A percentile compares a stretch with the other conserved stretches of the same genome.
These are phyloP conservation scores for Colletotrichum tropicicola DNA, from an alignment of 2,329 filamentous ascomycete genomes.

Conservation along the genomic window DNA sequence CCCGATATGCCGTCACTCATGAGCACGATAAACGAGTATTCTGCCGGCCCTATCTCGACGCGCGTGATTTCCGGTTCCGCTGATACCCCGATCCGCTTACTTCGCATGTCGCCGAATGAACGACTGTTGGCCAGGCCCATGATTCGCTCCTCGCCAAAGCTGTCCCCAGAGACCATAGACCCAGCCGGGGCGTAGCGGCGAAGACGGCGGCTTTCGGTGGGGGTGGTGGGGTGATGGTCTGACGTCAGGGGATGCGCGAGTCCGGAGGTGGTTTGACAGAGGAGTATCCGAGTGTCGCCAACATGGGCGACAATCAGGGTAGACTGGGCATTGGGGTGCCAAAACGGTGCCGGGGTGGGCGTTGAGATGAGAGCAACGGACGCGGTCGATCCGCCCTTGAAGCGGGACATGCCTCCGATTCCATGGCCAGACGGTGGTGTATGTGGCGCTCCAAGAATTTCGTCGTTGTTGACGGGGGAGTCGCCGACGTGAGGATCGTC, in stretches of 20 bases:
- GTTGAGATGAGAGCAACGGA: conserved; percentile 92
- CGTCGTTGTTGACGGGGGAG: conserved; percentile 82
- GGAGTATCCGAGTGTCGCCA: conserved; percentile 89
- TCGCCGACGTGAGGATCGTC: conserved; percentile 78
- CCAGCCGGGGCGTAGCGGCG: conserved; percentile 81
- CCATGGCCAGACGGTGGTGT: conserved; percentile 62
- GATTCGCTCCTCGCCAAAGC: conserved; percentile 97
- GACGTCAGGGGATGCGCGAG: conserved; percentile 83
- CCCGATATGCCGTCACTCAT: conserved; percentile 91
- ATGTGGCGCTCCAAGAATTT: conserved; percentile 75
- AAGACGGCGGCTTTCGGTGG: conserved; percentile 82
- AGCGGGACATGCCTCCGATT: conserved; percentile 81
- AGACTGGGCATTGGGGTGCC: conserved; percentile 88
- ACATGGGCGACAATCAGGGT: conserved; percentile 90
- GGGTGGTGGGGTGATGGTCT: conserved; percentile 92
- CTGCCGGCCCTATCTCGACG: conserved; percentile 80
- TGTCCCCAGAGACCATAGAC: conserved; percentile 85
- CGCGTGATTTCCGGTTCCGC: conserved; percentile 91
- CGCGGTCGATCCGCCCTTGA: conserved; percentile 93
- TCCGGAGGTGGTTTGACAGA: conserved; percentile 88
- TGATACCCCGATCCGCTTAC: conserved; percentile 91
- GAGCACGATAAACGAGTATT: conserved; percentile 90
- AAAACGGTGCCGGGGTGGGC: conserved; percentile 90
- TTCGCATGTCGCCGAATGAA: conserved; percentile 90
- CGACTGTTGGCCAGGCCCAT: conserved; percentile 92